Conservation (phyloP, 1,284 basidiomycete genomes). For the Entoloma clypeatum region DNA sequence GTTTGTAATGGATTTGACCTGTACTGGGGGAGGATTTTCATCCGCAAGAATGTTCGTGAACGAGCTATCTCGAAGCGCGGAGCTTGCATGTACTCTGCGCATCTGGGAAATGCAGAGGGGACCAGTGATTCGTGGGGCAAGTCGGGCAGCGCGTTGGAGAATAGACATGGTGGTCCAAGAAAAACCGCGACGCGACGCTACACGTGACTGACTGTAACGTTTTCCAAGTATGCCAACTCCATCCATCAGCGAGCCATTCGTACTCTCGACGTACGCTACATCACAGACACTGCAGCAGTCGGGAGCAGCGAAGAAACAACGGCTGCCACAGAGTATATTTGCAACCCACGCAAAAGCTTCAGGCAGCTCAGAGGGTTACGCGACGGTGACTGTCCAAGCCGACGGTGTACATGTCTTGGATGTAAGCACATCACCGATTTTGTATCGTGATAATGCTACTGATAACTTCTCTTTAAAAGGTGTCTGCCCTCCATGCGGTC, state of each 20-base stretch:
- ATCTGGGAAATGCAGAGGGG: neutral
- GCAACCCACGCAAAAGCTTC: slow-evolving; percentile 38
- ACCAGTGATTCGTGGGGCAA: slow-evolving; percentile 1
- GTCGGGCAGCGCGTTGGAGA: slow-evolving; percentile 8
- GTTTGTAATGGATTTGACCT: slow-evolving; percentile 59
- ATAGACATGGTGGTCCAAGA: slow-evolving; percentile 16
- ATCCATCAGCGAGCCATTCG: slow-evolving; percentile 20
- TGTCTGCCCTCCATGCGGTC: slow-evolving; percentile 61
- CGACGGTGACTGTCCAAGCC: slow-evolving; percentile 60
- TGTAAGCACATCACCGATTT: slow-evolving; percentile 41
- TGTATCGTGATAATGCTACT: neutral
- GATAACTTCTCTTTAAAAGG: slow-evolving; percentile 34
- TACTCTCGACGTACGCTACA: slow-evolving; percentile 17
- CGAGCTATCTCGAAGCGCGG: slow-evolving; percentile 24
- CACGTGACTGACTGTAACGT: slow-evolving; percentile 8
- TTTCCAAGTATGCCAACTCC: slow-evolving; percentile 14
- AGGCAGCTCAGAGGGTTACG: slow-evolving; percentile 46
- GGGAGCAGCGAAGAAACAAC: slow-evolving; percentile 14
- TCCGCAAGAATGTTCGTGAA: slow-evolving; percentile 74
- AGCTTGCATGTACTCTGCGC: slow-evolving; percentile 18
- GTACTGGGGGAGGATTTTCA: slow-evolving; percentile 63
- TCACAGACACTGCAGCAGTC: slow-evolving; percentile 12
- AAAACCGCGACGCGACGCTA: slow-evolving; percentile 12
- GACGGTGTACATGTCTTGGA: slow-evolving; percentile 72
- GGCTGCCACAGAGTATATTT: slow-evolving; percentile 32